Evolutionary conservation across 306 rosid species (phyloP).

Genomic region (Vigna nakashimae): DNA sequence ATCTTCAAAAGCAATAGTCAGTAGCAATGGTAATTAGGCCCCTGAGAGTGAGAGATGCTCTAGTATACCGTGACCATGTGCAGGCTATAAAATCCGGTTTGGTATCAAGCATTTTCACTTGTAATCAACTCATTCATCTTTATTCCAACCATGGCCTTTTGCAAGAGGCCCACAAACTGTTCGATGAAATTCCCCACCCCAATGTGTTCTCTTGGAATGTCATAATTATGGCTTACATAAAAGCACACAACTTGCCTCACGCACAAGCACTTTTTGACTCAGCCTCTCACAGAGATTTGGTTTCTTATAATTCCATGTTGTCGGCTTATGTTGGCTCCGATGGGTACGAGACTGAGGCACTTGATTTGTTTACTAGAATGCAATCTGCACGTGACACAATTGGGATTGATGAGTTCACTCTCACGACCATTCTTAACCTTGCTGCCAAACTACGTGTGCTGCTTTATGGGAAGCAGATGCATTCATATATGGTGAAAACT

Average conservation of each 20-base stretch:
- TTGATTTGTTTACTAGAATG: slow-evolving; percentile 65
- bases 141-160: slow-evolving; percentile 56
- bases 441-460: slow-evolving; percentile 55
- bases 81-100: slow-evolving; percentile 66
- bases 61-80: slow-evolving; percentile 55
- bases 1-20: slow-evolving; percentile 18
- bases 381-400: slow-evolving; percentile 50
- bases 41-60: slow-evolving; percentile 55
- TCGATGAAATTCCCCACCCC: slow-evolving; percentile 72
- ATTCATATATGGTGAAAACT: slow-evolving; percentile 79
- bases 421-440: slow-evolving; percentile 75
- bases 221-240: slow-evolving; percentile 63
- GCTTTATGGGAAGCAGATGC: slow-evolving; percentile 72
- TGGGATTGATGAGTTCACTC: slow-evolving; percentile 67
- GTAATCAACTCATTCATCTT: slow-evolving; percentile 64
- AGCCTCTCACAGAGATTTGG: slow-evolving; percentile 64
- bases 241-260: slow-evolving; percentile 60
- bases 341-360: slow-evolving; percentile 59
- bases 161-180: slow-evolving; percentile 64
- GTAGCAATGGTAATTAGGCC: slow-evolving; percentile 54
- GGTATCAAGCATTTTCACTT: slow-evolving; percentile 53
- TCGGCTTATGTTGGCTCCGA: slow-evolving; percentile 62
- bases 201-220: slow-evolving; percentile 83
- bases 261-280: slow-evolving; percentile 62
- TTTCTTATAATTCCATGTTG: slow-evolving; percentile 74